These are phyloP conservation scores for Penicillium chermesinum DNA, from an alignment of 495 filamentous ascomycete species.

Conservation along the genomic window DNA sequence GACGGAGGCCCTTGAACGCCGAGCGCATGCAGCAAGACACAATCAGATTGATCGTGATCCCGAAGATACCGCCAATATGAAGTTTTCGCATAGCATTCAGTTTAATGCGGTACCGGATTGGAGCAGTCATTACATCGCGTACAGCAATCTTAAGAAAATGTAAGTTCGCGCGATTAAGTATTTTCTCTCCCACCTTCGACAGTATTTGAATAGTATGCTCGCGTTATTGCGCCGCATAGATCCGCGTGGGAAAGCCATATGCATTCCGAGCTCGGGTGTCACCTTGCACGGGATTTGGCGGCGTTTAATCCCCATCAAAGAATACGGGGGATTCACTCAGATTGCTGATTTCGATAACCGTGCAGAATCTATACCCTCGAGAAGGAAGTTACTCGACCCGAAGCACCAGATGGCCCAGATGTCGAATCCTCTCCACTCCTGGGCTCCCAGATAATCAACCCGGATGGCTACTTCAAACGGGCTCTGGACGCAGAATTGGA, in stretches of 20 bases:
- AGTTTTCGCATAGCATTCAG: slow-evolving; percentile 99
- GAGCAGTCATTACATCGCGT: slow-evolving; percentile 95
- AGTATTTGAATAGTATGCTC: too few relatives aligned
- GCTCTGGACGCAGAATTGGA: slow-evolving; percentile 86
- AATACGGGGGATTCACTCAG: slow-evolving; percentile 2
- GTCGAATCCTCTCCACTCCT: slow-evolving; percentile 82
- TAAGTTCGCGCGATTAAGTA: slow-evolving; percentile 41
- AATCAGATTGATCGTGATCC: slow-evolving; percentile 15
- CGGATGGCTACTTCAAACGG: slow-evolving; percentile 71
- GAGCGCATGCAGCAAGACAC: slow-evolving; percentile 17
- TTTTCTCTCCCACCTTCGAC: slow-evolving; percentile 1
- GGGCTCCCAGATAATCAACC: slow-evolving; percentile 48
- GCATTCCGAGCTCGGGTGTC: slow-evolving; percentile 15
- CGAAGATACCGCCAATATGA: slow-evolving; percentile 72
- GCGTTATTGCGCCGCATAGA: slow-evolving; percentile 1
- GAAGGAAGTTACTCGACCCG: slow-evolving; percentile 59
- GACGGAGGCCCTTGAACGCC: slow-evolving; percentile 35
- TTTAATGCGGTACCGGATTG: slow-evolving; percentile 99
- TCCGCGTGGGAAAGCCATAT: slow-evolving; percentile 2
- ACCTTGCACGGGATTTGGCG: slow-evolving; percentile 23
- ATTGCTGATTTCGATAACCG: slow-evolving; percentile 19
- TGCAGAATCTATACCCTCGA: slow-evolving; percentile 88
- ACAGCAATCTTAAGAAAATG: slow-evolving; percentile 98
- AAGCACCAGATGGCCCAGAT: slow-evolving; percentile 48
- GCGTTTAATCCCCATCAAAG: slow-evolving; percentile 8